Evolutionary conservation across 129 eudicot species (phyloP), one percentile per base, ranked within the genome.

Genomic region (Escallonia herrerae): DNA sequence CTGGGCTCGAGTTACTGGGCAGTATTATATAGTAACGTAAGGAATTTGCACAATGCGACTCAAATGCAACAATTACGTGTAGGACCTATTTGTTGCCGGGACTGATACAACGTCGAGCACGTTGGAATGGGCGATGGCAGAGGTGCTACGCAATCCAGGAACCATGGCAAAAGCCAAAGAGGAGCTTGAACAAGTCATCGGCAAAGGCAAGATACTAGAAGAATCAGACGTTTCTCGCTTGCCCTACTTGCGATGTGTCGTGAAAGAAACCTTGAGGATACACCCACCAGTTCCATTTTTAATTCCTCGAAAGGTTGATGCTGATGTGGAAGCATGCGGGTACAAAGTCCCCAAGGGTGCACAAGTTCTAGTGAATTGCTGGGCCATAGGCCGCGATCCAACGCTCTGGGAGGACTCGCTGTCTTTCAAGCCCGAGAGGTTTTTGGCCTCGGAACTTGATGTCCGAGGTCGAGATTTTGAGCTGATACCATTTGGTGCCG

Each of bases 51-150:
- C 33, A 22, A 22, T 22, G 33, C 1, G 33, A 22, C 33, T 22
- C 33, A 22, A 22, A 22, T 22, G 33, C 33, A 22, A 22, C 33
- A 22, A 22, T 22, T 22, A 22, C 33, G 33, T 9, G 60, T 70
- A 83, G 95, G 95, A 86, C 47, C 48, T 86, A 54, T 83, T 86
- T 74, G 77, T 9, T 46, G 95, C 89, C 0, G 88, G 93, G 15
- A 85, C 88, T 2, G 93, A 86, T 64, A 86, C 95, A n/a, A 80
- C 84, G 11, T 80, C 95, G 8, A 86, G 48, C 63, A 65, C 84
- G 44, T 5, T 80, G 63, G 95, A 86, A 33, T 86, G 95, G 90
- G 87, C 86, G 8, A 83, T 83, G 95, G 67, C 86, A 11, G 89
- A 86, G 63, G 8, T 82, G 50, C 72, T 83, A 5, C 62, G 56